Conservation (phyloP, 768 basidiomycete genomes). For the Trametes cinnabarina region DNA sequence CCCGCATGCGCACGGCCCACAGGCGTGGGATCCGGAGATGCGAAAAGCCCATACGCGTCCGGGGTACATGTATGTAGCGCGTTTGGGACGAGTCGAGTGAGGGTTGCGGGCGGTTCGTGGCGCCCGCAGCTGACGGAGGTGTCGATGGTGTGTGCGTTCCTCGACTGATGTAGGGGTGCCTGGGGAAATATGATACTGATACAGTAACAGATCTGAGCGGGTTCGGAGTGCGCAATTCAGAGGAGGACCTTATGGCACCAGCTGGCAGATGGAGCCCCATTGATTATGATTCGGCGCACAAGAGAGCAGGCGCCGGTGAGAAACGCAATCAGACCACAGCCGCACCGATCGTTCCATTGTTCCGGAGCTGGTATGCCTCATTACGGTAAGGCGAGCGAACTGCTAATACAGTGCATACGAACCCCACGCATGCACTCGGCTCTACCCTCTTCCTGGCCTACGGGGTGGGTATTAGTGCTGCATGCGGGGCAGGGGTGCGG, state of each 20-base stretch:
- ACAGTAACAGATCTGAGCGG: no score
- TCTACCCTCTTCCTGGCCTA: background rate
- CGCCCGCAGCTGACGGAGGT: background rate
- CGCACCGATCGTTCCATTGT: conserved; percentile 15
- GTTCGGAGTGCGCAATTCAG: no score
- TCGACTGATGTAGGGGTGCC: no score
- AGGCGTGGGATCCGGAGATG: no score
- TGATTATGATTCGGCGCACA: background rate
- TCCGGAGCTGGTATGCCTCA: background rate
- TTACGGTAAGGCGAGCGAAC: background rate
- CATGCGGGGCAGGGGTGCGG: background rate
- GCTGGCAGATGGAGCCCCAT: no score
- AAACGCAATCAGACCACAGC: conserved; percentile 19
- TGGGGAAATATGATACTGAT: conserved; percentile 11
- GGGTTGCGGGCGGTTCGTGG: no score
- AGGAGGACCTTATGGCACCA: no score
- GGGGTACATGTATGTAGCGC: no score
- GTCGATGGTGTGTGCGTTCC: no score
- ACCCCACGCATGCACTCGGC: background rate
- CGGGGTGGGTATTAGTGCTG: background rate
- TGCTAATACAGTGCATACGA: background rate
- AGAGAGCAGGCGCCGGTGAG: background rate
- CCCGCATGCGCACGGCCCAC: background rate
- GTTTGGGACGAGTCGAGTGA: no score
- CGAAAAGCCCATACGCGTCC: no score